Percentiles rank a stretch among this genome's conserved stretches.
Conservation (phyloP, 305 asterid genomes). For the Euphrasia arctica region DNA sequence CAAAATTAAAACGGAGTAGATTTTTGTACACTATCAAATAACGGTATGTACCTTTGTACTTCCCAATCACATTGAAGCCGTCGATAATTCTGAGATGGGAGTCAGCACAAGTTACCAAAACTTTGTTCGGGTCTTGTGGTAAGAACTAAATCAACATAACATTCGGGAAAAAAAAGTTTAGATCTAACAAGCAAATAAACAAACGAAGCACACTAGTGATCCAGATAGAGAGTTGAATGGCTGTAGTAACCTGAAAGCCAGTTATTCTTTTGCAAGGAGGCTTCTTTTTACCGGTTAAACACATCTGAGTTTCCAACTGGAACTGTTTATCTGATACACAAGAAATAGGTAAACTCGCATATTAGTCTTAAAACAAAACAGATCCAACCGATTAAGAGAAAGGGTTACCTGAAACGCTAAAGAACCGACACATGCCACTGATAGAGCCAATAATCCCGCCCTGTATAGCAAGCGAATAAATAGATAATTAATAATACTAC, state of each 20-base stretch:
- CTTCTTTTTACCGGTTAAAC: conserved; percentile 74
- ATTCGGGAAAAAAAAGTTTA: conserved; percentile 11
- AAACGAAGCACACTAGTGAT: conserved; percentile 11
- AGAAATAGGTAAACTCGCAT: conserved; percentile 6
- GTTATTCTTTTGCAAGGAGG: conserved; percentile 75
- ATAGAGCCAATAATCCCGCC: conserved; percentile 78
- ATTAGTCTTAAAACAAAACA: not conserved
- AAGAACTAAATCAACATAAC: conserved; percentile 50
- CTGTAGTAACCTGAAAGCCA: conserved; percentile 73
- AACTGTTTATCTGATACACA: conserved; percentile 56
- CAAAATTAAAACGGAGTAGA: not conserved
- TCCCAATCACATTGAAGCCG: conserved; percentile 54
- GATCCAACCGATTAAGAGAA: not conserved
- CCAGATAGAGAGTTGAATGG: conserved; percentile 5
- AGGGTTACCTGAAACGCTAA: conserved; percentile 57
- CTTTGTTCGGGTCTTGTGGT: conserved; percentile 67
- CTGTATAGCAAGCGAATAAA: conserved; percentile 38
- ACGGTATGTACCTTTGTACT: conserved; percentile 62
- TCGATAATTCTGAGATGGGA: conserved; percentile 68
- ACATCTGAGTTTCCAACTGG: conserved; percentile 55
- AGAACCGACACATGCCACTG: conserved; percentile 66
- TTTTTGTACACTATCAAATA: not conserved
- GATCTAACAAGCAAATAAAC: not conserved
- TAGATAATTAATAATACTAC: conserved; percentile 1
- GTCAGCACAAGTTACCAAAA: conserved; percentile 82